Base-by-base conservation (phyloP, 345 rosid species). In the Turnera subulata region DNA sequence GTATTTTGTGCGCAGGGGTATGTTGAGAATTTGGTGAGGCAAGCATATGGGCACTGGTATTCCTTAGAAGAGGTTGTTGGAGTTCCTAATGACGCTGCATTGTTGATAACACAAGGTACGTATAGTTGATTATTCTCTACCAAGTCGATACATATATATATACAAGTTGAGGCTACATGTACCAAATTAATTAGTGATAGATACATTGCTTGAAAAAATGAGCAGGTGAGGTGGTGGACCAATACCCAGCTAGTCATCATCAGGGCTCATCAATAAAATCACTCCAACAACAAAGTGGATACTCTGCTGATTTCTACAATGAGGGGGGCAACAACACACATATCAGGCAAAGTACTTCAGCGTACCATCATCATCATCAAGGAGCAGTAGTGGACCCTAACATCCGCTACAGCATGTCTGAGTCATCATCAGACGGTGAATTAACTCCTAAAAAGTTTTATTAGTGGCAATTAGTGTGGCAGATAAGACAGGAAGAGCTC, bases 81-180 rank as follows among this genome's bases (percentile, higher is more conserved):
- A 43, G n/a, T 49, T 60, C 9, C 67, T 32, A 73, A 61, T 43
- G 85, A 81, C 46, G 46, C 43, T n/a, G 52, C 84, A 46, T 74
- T 77, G 39, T 78, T 78, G 22, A n/a, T n/a, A n/a, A 77, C 86
- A 29, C 89, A 73, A 71, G 90, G 96, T 88, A 63, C n/a, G n/a
- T n/a, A n/a, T n/a, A n/a, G n/a, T n/a, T n/a, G n/a, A n/a, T n/a
- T n/a, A n/a, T n/a, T n/a, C n/a, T n/a, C n/a, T n/a, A n/a, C n/a
- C n/a, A n/a, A n/a, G n/a, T n/a, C n/a, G n/a, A n/a, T n/a, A n/a
- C n/a, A n/a, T n/a, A n/a, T n/a, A n/a, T n/a, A n/a, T n/a, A n/a
- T n/a, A n/a, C n/a, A n/a, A n/a, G n/a, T n/a, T n/a, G n/a, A n/a
- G n/a, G n/a, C n/a, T n/a, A n/a, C n/a, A n/a, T n/a, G n/a, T n/a